phyloP scores from a whole-genome alignment of 768 basidiomycete genomes.

The Kwoniella mangroviensis region DNA sequence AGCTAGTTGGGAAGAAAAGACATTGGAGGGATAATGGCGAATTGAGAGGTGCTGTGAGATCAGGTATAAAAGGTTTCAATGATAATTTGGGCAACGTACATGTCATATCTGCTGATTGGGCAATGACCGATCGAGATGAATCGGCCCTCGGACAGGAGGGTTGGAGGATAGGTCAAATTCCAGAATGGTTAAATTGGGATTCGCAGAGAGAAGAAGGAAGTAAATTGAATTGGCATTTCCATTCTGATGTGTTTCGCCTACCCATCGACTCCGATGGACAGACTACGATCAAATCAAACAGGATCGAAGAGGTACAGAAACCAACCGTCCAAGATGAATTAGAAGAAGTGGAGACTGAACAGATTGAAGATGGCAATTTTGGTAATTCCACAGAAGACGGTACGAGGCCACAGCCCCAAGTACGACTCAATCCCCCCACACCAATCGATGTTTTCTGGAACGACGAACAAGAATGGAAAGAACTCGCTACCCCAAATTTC shows the following conservation, averaged over 20 bases:
- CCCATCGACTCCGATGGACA: slow-evolving; percentile 18
- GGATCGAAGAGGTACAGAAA: slow-evolving; percentile 2
- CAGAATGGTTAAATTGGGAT: slow-evolving; percentile 49
- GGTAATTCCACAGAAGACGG: not conserved
- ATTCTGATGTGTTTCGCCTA: slow-evolving; percentile 47
- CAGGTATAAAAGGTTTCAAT: slow-evolving; percentile 28
- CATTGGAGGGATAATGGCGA: slow-evolving; percentile 54
- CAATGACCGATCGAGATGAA: slow-evolving; percentile 1
- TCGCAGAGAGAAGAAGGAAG: not conserved
- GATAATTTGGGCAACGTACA: slow-evolving; percentile 40
- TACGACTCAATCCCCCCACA: slow-evolving; percentile 1
- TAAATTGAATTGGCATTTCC: slow-evolving; percentile 51
- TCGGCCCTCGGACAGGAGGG: not conserved
- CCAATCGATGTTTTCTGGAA: slow-evolving; percentile 12
- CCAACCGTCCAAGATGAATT: not conserved
- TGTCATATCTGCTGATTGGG: slow-evolving; percentile 49
- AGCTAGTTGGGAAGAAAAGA: slow-evolving; percentile 22
- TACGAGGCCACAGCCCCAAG: not conserved
- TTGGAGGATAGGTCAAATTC: slow-evolving; percentile 50
- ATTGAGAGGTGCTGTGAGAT: slow-evolving; percentile 47
- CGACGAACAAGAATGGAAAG: slow-evolving; percentile 43
- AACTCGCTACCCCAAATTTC: slow-evolving; percentile 44
- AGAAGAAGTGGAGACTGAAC: slow-evolving; percentile 1
- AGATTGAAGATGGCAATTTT: not conserved
- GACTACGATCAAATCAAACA: not conserved